A percentile compares a stretch with the other conserved stretches of the same genome.
phyloP scores from a whole-genome alignment of 306 rosid genomes.

The Cicer judaicum region DNA sequence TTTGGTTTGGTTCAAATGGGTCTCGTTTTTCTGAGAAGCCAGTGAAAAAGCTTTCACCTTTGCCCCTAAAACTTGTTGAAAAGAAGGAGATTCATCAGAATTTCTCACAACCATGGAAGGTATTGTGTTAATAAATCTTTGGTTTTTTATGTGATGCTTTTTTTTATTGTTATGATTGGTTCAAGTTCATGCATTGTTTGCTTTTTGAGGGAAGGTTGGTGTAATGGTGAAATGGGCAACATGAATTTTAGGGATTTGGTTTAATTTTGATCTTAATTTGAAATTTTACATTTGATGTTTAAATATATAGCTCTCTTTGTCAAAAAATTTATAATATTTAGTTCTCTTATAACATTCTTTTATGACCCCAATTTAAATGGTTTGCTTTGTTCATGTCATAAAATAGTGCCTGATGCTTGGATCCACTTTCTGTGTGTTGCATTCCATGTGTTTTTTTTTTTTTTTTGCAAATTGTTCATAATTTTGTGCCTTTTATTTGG shows the following conservation, averaged over 20 bases:
- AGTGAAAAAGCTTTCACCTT: constrained; percentile 41
- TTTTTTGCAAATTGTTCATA: background rate
- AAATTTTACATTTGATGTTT: background rate
- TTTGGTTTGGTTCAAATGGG: constrained; percentile 45
- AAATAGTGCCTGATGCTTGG: background rate
- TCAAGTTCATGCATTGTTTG: constrained; percentile 38
- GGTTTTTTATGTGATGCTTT: constrained; percentile 42
- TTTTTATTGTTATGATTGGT: constrained; percentile 4
- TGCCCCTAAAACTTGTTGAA: constrained; percentile 32
- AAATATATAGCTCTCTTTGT: background rate
- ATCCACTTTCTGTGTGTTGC: constrained; percentile 30
- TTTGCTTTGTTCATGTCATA: constrained; percentile 29
- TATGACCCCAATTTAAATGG: constrained; percentile 7
- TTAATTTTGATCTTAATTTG: constrained; percentile 12
- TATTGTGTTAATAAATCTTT: constrained; percentile 47
- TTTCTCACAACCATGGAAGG: constrained; percentile 70
- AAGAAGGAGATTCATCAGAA: constrained; percentile 32
- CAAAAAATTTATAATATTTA: background rate
- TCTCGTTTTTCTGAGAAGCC: constrained; percentile 47
- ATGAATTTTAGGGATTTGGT: constrained; percentile 34
- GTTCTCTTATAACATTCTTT: constrained; percentile 18
- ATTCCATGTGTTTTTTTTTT: background rate
- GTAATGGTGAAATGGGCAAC: constrained; percentile 31
- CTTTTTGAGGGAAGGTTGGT: constrained; percentile 44
- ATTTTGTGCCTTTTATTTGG: background rate